A percentile compares a stretch with the other conserved stretches of the same genome.
These are phyloP conservation scores for Russula abietina DNA, from an alignment of 768 basidiomycete genomes.

Conservation along the genomic window DNA sequence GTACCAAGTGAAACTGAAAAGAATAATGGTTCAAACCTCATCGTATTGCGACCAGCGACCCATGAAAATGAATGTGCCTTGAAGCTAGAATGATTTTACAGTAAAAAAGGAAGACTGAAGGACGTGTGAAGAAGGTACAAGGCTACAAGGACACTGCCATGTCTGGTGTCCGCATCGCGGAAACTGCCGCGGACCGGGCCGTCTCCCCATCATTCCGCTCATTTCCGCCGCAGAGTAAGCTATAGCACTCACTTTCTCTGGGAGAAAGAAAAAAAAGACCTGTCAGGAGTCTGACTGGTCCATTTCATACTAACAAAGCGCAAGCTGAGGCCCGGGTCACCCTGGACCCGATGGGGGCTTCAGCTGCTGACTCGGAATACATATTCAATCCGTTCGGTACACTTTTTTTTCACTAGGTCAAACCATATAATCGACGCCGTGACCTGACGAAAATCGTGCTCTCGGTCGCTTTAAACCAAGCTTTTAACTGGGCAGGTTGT, in stretches of 20 bases:
- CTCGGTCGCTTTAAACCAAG: not conserved
- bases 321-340: not conserved
- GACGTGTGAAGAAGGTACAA: not conserved
- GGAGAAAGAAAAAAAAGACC: too few relatives aligned
- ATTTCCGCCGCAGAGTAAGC: too few relatives aligned
- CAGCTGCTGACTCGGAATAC: not conserved
- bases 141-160: not conserved
- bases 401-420: too few relatives aligned
- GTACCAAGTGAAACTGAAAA: not conserved
- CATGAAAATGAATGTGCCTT: slow-evolving; percentile 24
- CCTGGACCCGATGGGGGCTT: not conserved
- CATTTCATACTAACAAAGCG: not conserved
- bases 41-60: slow-evolving; percentile 38
- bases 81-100: not conserved
- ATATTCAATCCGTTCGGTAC: too few relatives aligned
- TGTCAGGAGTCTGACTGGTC: too few relatives aligned
- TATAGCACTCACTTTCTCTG: too few relatives aligned
- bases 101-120: not conserved
- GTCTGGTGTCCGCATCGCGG: not conserved
- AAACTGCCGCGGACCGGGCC: not conserved
- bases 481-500: not conserved
- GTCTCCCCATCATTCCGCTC: not conserved
- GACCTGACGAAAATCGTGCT: too few relatives aligned
- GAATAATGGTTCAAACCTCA: slow-evolving; percentile 27
- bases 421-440: too few relatives aligned